Percentiles rank a stretch among this genome's conserved stretches.
Conservation (phyloP, 345 rosid species). For the Acer yangbiense region DNA sequence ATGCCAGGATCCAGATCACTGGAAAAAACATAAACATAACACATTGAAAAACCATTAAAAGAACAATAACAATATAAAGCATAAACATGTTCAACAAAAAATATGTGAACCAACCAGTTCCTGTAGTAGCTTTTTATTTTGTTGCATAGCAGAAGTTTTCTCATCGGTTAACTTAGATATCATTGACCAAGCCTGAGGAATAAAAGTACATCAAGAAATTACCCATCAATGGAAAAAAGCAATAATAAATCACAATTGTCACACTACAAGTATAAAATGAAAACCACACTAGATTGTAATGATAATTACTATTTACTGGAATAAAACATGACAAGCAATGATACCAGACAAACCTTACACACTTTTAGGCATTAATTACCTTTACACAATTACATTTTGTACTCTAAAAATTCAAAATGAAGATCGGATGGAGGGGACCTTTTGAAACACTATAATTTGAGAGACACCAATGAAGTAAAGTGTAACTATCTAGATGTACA, state of each 20-base stretch:
- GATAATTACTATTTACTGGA: background rate
- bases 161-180: slow-evolving; percentile 78
- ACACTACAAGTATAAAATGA: background rate
- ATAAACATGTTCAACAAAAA: background rate
- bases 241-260: background rate
- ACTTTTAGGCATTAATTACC: background rate
- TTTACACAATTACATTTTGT: background rate
- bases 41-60: background rate
- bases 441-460: background rate
- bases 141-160: slow-evolving; percentile 62
- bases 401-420: background rate
- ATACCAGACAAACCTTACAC: background rate
- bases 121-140: slow-evolving; percentile 54
- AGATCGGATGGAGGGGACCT: background rate
- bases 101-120: slow-evolving; percentile 62
- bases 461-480: background rate
- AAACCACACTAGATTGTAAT: background rate
- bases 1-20: background rate
- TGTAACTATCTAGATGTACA: background rate
- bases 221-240: background rate
- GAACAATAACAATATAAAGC: background rate
- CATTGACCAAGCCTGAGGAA: slow-evolving; percentile 66
- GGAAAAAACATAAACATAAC: background rate
- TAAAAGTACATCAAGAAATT: slow-evolving; percentile 14
- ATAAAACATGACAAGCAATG: background rate